Evolutionary conservation across 768 basidiomycete genomes (phyloP).

Genomic region (Suillus fuscotomentosus): DNA sequence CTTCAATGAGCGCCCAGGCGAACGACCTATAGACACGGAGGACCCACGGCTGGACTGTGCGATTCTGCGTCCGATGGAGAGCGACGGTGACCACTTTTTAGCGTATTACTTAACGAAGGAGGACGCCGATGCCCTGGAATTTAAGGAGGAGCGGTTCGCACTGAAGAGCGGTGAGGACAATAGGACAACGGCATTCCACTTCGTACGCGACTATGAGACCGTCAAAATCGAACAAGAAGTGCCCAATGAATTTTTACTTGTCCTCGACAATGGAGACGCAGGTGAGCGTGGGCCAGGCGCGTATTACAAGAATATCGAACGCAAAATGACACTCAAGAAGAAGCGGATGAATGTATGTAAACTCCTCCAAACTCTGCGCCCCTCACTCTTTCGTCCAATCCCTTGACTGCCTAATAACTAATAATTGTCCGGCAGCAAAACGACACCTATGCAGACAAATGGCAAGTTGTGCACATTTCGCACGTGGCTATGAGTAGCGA

Average conservation of each 20-base stretch:
- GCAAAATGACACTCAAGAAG: conserved; percentile 86
- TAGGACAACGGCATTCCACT: conserved; percentile 69
- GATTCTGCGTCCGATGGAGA: conserved; percentile 83
- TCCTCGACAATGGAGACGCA: conserved; percentile 61
- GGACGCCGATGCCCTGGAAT: conserved; percentile 64
- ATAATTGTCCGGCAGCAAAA: conserved; percentile 43
- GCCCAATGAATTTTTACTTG: conserved; percentile 78
- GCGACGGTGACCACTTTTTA: conserved; percentile 85
- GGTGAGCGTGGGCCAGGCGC: conserved; percentile 59
- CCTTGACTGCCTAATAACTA: conserved; percentile 3
- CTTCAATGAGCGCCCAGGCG: conserved; percentile 86
- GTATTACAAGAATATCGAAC: conserved; percentile 86
- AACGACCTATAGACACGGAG: conserved; percentile 62
- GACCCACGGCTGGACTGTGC: conserved; percentile 85
- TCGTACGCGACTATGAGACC: conserved; percentile 83
- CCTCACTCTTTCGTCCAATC: not conserved
- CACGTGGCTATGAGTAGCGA: conserved; percentile 72
- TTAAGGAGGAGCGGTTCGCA: conserved; percentile 58
- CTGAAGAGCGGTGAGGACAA: conserved; percentile 52
- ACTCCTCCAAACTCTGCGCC: not conserved
- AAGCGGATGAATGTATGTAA: conserved; percentile 71
- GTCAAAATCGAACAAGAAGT: conserved; percentile 86
- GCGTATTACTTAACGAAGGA: conserved; percentile 81
- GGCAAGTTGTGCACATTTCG: conserved; percentile 75
- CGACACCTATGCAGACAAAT: conserved; percentile 77